Evolutionary conservation across 2,329 filamentous ascomycete genomes (phyloP), one percentile per base, ranked within the genome.

Genomic region (Colletotrichum sp.): DNA sequence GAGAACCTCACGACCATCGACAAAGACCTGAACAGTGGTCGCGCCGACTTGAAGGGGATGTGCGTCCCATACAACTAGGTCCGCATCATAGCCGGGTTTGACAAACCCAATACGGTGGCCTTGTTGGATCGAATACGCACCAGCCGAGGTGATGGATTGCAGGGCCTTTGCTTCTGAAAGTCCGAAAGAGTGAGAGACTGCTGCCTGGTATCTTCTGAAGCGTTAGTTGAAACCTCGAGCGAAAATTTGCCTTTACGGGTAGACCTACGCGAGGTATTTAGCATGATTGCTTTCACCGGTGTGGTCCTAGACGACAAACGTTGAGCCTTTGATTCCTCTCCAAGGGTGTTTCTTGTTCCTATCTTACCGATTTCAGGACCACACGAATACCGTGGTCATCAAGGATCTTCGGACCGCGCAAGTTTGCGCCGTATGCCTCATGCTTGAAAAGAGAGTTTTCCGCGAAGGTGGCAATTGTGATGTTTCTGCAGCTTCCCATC

Each of bases 61-160:
- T 0, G 83, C 83, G 69, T 89, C 85, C 88, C 87, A 89, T 6
- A 89, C 81, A 3, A 87, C 88, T 28, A 90, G 77, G 71, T 90
- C 88, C 16, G 88, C 88, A 79, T 90, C 88, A 72, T 87, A 89
- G 2, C 87, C 87, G 5, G 84, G 77, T 12, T 83, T 83, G 13
- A 82, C 81, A 71, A 85, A 88, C 2, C 88, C 88, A 6, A 89
- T 83, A 2, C 87, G 84, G 72, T 87, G 80, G 52, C 84, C 83
- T 26, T 87, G 81, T 22, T 86, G 83, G 4, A 89, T 79, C 5
- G 86, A 84, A 13, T 81, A 82, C 6, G 88, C 88, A 7, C 88
- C 87, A 2, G 87, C 81, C 4, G 86, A 88, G 0, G 87, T 89
- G 3, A 89, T 84, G 6, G 86, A 83, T 66, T 85, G 83, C 6